Base-by-base conservation (phyloP, 208 protist genomes). In the Angomonas deanei region DNA sequence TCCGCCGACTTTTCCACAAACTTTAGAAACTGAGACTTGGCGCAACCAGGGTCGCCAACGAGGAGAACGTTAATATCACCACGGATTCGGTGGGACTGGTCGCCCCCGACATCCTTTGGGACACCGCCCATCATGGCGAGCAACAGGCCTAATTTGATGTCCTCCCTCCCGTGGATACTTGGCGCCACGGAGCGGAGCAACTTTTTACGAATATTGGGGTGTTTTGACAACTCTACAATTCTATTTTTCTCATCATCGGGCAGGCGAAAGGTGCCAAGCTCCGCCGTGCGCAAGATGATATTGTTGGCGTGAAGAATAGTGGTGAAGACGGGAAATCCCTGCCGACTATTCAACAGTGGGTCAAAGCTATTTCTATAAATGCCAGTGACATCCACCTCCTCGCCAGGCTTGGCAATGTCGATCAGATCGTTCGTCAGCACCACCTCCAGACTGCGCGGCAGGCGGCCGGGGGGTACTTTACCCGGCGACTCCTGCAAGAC, bases 1-100 rank as follows among this genome's bases (percentile, higher is more conserved):
- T 96, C 95, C 1, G 98, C 92, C 21, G 98, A 99, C 68, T 99
- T 98, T 76, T 99, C 97, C 1, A 99, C 90, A 76, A 99, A 99
- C 78, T 99, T 99, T 31, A 99, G 80, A 70, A 99, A 99, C 74
- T 98, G 93, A 36, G 92, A 97, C 70, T 98, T 97, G 31, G 93
- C 93, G 60, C 85, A 98, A 59, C 98, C 98, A 8, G 99, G 99
- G 73, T 99, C 99, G 58, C 99, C 99, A 49, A 99, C 86, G 33
- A 99, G 70, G 6, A 99, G 84, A 5, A 99, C 94, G 86, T 99
- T 99, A 64, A 99, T 99, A 79, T 99, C 99, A 39, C 99, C 99
- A 79, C 99, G 94, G 70, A 99, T 97, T 56, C 93, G 82, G 72
- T 99, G 97, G 1, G 86, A 92, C 80, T 96, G 90, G 56, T 98